These are phyloP conservation scores for Spencermartinsiella ligniputridi DNA, from an alignment of 1,139 yeast genomes.

Conservation along the genomic window DNA sequence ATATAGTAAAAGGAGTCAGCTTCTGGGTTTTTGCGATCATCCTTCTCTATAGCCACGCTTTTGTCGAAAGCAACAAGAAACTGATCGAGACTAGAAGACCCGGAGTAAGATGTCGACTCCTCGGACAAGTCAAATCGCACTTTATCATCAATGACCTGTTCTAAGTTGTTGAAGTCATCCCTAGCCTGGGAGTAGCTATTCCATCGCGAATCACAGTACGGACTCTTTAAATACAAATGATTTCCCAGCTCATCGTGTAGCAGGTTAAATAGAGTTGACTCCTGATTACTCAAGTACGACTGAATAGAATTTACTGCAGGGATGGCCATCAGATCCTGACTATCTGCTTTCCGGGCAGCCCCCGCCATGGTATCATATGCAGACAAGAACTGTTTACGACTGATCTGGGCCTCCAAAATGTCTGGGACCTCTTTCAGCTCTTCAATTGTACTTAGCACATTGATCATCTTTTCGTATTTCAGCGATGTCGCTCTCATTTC, in stretches of 20 bases:
- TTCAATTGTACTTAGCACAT: slow-evolving; percentile 65
- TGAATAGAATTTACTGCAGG: slow-evolving; percentile 57
- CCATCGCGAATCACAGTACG: slow-evolving; percentile 36
- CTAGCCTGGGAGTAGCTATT: slow-evolving; percentile 27
- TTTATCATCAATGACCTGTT: slow-evolving; percentile 31
- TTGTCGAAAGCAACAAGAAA: slow-evolving; percentile 36
- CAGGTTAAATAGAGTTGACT: slow-evolving; percentile 58
- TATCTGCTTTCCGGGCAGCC: slow-evolving; percentile 54
- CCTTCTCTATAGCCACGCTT: slow-evolving; percentile 21
- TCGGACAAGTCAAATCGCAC: slow-evolving; percentile 29
- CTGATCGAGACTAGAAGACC: slow-evolving; percentile 36
- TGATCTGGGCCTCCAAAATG: slow-evolving; percentile 58
- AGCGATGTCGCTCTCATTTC: slow-evolving; percentile 64
- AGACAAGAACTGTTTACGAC: slow-evolving; percentile 62
- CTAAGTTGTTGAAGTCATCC: slow-evolving; percentile 25
- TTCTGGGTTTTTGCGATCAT: slow-evolving; percentile 33
- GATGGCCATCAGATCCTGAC: slow-evolving; percentile 57
- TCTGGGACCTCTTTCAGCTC: slow-evolving; percentile 57
- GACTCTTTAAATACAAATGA: slow-evolving; percentile 63
- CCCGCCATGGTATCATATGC: slow-evolving; percentile 61
- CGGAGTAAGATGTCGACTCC: slow-evolving; percentile 23
- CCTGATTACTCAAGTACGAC: slow-evolving; percentile 58
- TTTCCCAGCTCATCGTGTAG: slow-evolving; percentile 72
- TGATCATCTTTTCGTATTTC: slow-evolving; percentile 64
- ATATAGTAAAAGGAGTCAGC: slow-evolving; percentile 55